Evolutionary conservation across 2,329 filamentous ascomycete genomes (phyloP), one percentile per base, ranked within the genome.

Genomic region (Penicillium sp.): DNA sequence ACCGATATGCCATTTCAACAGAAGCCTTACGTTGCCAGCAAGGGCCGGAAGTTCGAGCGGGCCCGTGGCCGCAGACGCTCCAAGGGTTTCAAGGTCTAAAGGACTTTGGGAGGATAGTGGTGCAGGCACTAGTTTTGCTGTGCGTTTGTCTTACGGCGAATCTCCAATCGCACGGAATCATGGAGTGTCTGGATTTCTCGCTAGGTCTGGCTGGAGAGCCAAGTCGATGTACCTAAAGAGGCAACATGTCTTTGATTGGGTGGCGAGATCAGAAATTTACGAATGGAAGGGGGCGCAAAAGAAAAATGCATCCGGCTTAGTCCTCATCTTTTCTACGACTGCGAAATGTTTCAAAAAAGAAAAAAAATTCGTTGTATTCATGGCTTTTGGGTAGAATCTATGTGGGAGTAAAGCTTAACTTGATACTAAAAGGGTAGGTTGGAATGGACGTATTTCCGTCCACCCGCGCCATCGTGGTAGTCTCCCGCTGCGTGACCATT

Each of bases 61-160:
- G 94, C 92, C 75, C 92, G 94, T 94, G 95, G 94, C 81, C 92
- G 94, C 82, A 95, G 94, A 89, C 85, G 92, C 79, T 97, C 92
- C 74, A 87, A 90, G 76, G 94, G 95, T 86, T 99, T 99, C 92
- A 99, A 99, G 92, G 94, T 99, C 78, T 99, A 96, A 90, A 60
- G 42, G 54, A 51, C 50, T 41, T 59, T 49, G 40, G 54, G 49
- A 54, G 59, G 51, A 60, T 59, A 50, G 51, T 62, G 57, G 45
- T 59, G 47, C 45, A 48, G 61, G 52, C 47, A 48, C 54, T 27
- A 35, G 53, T 43, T 49, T 48, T 48, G 44, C 54, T 54, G 58
- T 59, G 54, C 58, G 53, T 49, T 53, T 54, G 43, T 57, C 49
- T 55, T 46, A 47, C 52, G 57, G 54, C 54, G 48, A 50, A 53